Conservation (phyloP, 140 eudicot species). For the Ambrosia hybrid region DNA sequence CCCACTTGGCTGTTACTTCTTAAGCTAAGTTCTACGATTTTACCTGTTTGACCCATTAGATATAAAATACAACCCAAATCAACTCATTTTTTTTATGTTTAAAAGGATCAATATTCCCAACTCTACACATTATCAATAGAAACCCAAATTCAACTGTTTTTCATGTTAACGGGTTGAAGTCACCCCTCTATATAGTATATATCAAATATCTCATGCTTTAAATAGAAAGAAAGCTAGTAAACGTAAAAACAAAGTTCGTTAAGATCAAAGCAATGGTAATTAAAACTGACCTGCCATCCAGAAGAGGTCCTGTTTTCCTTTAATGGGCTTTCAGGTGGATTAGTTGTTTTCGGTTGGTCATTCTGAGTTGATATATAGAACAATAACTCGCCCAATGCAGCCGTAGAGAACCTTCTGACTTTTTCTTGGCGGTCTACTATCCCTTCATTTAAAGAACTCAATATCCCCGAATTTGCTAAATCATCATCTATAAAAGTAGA, state of each 20-base stretch:
- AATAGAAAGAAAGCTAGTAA: not conserved
- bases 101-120: not conserved
- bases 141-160: no score
- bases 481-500: constrained; percentile 81
- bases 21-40: not conserved
- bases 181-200: no score
- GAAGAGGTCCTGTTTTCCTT: constrained; percentile 70
- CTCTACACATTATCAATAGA: not conserved
- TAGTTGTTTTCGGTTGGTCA: constrained; percentile 56
- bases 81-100: not conserved
- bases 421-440: constrained; percentile 86
- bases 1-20: not conserved
- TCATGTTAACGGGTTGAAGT: no score
- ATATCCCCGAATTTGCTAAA: constrained; percentile 81
- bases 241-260: constrained; percentile 6
- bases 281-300: constrained; percentile 88
- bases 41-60: not conserved
- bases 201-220: not conserved
- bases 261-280: constrained; percentile 14
- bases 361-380: constrained; percentile 87
- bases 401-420: constrained; percentile 94
- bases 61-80: not conserved
- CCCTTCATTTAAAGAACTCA: constrained; percentile 76
- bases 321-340: constrained; percentile 68
- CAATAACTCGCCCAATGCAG: constrained; percentile 92